Evolutionary conservation across 176 grass and related monocot genomes (phyloP), one percentile per base, ranked within the genome.

Genomic region (Dactylis glomerata): DNA sequence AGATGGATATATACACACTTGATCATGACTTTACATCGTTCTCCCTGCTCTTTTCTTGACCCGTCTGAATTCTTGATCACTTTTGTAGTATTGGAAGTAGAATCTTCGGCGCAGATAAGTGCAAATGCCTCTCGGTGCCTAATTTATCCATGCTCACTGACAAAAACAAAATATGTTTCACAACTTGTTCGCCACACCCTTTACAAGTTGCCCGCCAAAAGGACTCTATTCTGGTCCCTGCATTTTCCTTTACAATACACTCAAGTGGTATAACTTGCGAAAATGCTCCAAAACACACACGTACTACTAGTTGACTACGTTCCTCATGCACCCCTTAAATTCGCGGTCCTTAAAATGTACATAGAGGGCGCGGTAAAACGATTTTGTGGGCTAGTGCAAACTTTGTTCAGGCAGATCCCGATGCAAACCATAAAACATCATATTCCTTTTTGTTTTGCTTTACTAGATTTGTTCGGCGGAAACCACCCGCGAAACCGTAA

Each of bases 191-290:
- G 34, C 8, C 7, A n/a, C 40, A 41, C 40, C 36, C 36, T 37
- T 37, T 37, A n/a, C n/a, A n/a, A n/a, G n/a, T n/a, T n/a, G n/a
- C 89, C 87, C n/a, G 56, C 56, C 32, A 95, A n/a, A 68, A 73
- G 90, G 92, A 89, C 94, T 94, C 78, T 93, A 86, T 70, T 97
- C 87, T 7, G 87, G 91, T 87, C 82, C 91, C 89, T 94, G 82
- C 28, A 77, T 58, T 52, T 83, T 75, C 17, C 4, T 69, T 24
- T 23, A 69, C 10, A 69, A 74, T 30, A 61, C 13, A 52, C 19
- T 20, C 17, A 50, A 0, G 5, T 19, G 81, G 24, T 57, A 50
- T 50, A 40, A 13, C 24, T 24, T 15, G 5, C 27, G 40, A 36
- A 92, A 50, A 67, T 90, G 14, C 44, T 22, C 5, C 20, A 67